Percentiles rank a stretch among this genome's conserved stretches.
Conservation (phyloP, 768 basidiomycete species). For the Lactarius akahatsu region DNA sequence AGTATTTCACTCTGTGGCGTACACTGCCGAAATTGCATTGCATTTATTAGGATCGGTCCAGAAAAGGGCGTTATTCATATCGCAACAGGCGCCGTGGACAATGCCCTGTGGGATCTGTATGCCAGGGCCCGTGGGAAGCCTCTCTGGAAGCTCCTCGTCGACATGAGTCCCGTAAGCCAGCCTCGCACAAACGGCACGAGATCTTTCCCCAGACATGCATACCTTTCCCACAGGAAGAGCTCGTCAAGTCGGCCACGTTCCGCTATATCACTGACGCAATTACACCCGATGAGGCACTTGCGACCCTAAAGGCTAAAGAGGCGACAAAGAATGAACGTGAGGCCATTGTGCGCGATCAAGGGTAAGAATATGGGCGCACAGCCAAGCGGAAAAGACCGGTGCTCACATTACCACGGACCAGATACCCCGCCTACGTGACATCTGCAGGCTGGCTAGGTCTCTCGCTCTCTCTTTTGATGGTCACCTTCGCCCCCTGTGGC, state of each 20-base stretch:
- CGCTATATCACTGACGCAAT: conserved; percentile 93
- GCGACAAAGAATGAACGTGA: conserved; percentile 78
- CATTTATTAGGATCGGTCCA: conserved; percentile 69
- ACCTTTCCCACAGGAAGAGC: conserved; percentile 55
- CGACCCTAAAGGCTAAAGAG: conserved; percentile 75
- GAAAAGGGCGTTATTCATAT: conserved; percentile 96
- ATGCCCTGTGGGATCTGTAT: conserved; percentile 94
- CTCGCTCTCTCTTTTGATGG: conserved; percentile 16
- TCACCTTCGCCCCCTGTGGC: background rate
- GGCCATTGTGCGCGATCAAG: conserved; percentile 64
- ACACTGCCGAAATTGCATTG: background rate
- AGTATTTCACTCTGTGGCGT: conserved; percentile 1
- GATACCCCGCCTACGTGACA: conserved; percentile 93
- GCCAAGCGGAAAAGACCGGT: background rate
- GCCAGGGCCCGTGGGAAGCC: conserved; percentile 80
- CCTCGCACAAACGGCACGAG: background rate
- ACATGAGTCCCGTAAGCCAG: conserved; percentile 70
- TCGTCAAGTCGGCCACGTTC: conserved; percentile 75
- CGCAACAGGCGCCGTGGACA: conserved; percentile 84
- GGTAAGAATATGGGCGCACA: conserved; percentile 41
- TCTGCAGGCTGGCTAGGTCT: conserved; percentile 88
- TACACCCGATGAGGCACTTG: conserved; percentile 86
- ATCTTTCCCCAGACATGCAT: background rate
- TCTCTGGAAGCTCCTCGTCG: conserved; percentile 90
- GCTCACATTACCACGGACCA: conserved; percentile 31